phyloP scores from a whole-genome alignment of 2,329 filamentous ascomycete species.

The Myriosclerotinia scirpicola region DNA sequence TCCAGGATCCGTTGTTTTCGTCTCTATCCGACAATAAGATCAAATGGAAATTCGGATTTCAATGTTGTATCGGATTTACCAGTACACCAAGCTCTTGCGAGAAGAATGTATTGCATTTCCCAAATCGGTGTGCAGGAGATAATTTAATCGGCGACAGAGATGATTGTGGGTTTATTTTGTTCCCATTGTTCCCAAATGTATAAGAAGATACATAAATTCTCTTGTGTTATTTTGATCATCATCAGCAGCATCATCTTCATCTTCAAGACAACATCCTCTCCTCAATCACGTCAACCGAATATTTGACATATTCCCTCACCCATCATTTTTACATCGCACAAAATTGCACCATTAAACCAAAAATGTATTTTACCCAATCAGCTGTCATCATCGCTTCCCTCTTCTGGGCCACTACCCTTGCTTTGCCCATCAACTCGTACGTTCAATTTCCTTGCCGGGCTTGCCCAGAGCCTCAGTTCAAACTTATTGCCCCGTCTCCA shows the following conservation, averaged over 20 bases:
- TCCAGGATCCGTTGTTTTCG: neutral
- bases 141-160: neutral
- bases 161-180: neutral
- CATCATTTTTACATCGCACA: neutral
- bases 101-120: neutral
- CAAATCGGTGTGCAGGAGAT: neutral
- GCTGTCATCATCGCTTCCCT: conserved; percentile 4
- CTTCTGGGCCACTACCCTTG: neutral
- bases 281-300: neutral
- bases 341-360: neutral
- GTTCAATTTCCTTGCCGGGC: neutral
- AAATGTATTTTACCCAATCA: conserved; percentile 12
- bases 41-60: neutral
- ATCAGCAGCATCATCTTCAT: no score
- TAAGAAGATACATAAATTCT: neutral
- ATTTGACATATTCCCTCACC: neutral
- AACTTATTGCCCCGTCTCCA: no score
- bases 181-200: neutral
- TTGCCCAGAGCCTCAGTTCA: neutral
- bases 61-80: neutral
- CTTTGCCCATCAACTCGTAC: neutral
- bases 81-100: neutral
- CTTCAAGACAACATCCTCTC: neutral
- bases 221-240: neutral
- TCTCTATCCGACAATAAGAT: neutral